Conservation (phyloP, 805 yeast genomes). For the Yarrowia sp. region DNA sequence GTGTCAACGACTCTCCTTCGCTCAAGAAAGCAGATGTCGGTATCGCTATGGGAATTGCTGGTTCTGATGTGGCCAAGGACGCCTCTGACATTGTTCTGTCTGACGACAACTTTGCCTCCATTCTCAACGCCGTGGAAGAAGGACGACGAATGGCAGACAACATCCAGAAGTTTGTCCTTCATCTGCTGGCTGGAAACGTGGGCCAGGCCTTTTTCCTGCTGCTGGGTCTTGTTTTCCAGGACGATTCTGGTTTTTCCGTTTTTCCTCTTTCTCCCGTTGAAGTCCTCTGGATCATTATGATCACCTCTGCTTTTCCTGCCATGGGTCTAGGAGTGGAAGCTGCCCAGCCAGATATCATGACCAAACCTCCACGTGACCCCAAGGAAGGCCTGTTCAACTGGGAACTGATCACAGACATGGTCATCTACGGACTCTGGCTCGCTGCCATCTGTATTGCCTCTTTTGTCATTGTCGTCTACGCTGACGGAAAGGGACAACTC, state of each 20-base stretch:
- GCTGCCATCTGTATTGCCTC: conserved; percentile 65
- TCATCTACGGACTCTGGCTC: conserved; percentile 69
- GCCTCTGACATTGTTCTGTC: conserved; percentile 73
- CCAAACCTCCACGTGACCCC: conserved; percentile 58
- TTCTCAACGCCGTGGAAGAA: conserved; percentile 72
- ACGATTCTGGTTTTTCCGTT: conserved; percentile 60
- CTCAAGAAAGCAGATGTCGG: conserved; percentile 76
- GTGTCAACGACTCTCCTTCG: conserved; percentile 78
- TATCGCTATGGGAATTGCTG: conserved; percentile 78
- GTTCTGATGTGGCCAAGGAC: conserved; percentile 82
- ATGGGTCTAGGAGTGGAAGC: conserved; percentile 74
- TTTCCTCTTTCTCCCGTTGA: conserved; percentile 80
- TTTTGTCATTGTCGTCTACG: conserved; percentile 65
- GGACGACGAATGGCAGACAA: conserved; percentile 77
- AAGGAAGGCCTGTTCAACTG: conserved; percentile 57
- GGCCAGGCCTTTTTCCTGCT: conserved; percentile 65
- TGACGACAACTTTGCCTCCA: conserved; percentile 77
- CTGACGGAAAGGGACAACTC: conserved; percentile 59
- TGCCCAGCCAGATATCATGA: conserved; percentile 62
- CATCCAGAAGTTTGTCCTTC: conserved; percentile 73
- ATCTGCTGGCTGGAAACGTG: conserved; percentile 67
- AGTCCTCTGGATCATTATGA: conserved; percentile 74
- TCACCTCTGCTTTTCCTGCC: conserved; percentile 78
- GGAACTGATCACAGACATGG: conserved; percentile 66
- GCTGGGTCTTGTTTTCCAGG: conserved; percentile 72